Percentiles rank a stretch among this genome's conserved stretches.
Evolutionary conservation across 2,329 filamentous ascomycete genomes (phyloP).

Genomic region (Aschersonia sp.): DNA sequence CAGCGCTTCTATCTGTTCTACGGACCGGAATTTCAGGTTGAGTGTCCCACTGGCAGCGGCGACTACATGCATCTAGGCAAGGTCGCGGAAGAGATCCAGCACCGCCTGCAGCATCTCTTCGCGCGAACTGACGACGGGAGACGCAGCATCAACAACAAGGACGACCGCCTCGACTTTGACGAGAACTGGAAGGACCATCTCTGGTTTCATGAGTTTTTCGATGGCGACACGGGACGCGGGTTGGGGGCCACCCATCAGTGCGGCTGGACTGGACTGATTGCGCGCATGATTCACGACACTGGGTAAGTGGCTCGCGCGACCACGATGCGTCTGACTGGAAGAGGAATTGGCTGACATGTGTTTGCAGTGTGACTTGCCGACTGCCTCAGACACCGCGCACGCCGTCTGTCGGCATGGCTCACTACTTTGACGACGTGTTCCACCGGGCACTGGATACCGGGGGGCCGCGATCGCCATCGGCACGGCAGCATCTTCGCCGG

Average conservation of each 20-base stretch:
- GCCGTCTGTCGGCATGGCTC: constrained; percentile 65
- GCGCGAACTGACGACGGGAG: constrained; percentile 70
- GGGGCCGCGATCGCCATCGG: constrained; percentile 18
- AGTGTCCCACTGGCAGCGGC: constrained; percentile 86
- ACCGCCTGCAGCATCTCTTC: constrained; percentile 85
- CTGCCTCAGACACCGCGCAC: constrained; percentile 87
- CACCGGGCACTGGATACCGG: constrained; percentile 23
- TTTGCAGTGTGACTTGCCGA: constrained; percentile 62
- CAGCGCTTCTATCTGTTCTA: constrained; percentile 96
- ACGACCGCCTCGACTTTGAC: constrained; percentile 78
- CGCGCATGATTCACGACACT: constrained; percentile 94
- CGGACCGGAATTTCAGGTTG: constrained; percentile 72
- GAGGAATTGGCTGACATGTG: constrained; percentile 1
- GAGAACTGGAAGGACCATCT: constrained; percentile 72
- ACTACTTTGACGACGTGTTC: constrained; percentile 93
- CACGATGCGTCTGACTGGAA: not conserved
- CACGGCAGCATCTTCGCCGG: constrained; percentile 47
- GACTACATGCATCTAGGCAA: constrained; percentile 93
- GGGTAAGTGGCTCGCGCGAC: constrained; percentile 44
- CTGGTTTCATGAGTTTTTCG: constrained; percentile 97
- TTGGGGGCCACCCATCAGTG: constrained; percentile 89
- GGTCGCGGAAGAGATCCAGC: constrained; percentile 88
- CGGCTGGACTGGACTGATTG: constrained; percentile 90
- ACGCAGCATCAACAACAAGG: constrained; percentile 75
- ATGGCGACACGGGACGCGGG: constrained; percentile 78